Conservation (phyloP, 768 basidiomycete genomes). For the Russula olivacea region DNA sequence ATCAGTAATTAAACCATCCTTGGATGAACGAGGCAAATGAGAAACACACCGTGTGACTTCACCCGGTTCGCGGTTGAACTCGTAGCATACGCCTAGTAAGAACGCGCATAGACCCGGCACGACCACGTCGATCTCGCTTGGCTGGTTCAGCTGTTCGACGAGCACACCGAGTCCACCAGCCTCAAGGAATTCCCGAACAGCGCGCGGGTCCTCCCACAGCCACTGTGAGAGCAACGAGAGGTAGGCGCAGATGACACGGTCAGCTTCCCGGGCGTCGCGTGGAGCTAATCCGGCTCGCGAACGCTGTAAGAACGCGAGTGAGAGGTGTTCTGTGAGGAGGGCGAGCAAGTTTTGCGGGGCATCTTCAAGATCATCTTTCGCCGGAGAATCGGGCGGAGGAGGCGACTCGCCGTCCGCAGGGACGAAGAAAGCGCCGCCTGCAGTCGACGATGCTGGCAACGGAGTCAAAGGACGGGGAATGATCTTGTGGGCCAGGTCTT, state of each 20-base stretch:
- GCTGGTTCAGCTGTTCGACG: conserved; percentile 91
- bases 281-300: conserved; percentile 60
- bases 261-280: conserved; percentile 82
- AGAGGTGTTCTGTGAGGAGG: conserved; percentile 84
- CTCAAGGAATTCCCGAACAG: conserved; percentile 84
- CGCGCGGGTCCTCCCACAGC: conserved; percentile 93
- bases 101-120: conserved; percentile 90
- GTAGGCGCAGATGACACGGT: conserved; percentile 80
- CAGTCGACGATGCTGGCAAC: conserved; percentile 29
- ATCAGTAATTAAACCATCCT: not conserved
- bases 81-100: conserved; percentile 89
- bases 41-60: conserved; percentile 79
- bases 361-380: conserved; percentile 44
- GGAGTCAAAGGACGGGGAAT: conserved; percentile 39
- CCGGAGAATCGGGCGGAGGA: conserved; percentile 35
- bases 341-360: conserved; percentile 73
- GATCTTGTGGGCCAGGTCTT: conserved; percentile 57
- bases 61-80: conserved; percentile 92
- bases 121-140: conserved; percentile 74
- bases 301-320: conserved; percentile 75
- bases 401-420: conserved; percentile 52
- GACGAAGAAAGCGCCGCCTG: conserved; percentile 56
- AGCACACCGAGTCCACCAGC: conserved; percentile 87
- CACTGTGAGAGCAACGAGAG: conserved; percentile 80
- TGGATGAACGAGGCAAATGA: conserved; percentile 1